Evolutionary conservation across 2,329 filamentous ascomycete species (phyloP), one percentile per base, ranked within the genome.

Genomic region (Botrytis squamosa): DNA sequence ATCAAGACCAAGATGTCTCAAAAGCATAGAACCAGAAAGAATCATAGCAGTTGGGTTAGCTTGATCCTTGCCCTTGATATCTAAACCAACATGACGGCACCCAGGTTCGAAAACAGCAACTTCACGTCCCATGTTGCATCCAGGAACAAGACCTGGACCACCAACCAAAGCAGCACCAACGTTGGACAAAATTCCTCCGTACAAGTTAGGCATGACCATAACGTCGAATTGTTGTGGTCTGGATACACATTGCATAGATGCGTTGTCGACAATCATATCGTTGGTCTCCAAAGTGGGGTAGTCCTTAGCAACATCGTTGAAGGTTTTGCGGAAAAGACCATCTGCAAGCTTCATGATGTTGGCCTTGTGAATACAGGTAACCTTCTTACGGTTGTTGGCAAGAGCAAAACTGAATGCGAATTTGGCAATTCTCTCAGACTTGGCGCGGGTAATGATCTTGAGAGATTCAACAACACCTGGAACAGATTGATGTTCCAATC

Each of bases 321-420:
- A 97, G 79, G 96, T 98, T 87, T 91, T 95, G 84, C 96, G 93
- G 93, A 99, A 99, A 74, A 99, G 93, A 85, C 96, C 96, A 81
- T 99, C 96, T 84, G 95, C 95, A 75, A 99, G 89, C 90, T 99
- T 99, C 96, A 99, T 99, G 88, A 99, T 99, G 89, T 99, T 99
- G 86, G 96, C 96, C 90, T 99, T 99, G 92, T 99, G 96, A 83
- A 99, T 98, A 88, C 95, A 98, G 79, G 96, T 98, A 74, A 99
- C 94, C 92, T 98, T 98, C 89, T 97, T 95, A 83, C 96, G 91
- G 90, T 97, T 95, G 89, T 99, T 99, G 85, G 96, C 96, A 74
- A 98, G 92, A 74, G 96, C 96, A 82, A 99, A 99, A 83, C 93
- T 92, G 84, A 98, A 98, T 78, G 96, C 96, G 83, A 99, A 99